A percentile compares a stretch with the other conserved stretches of the same genome.
phyloP scores from a whole-genome alignment of 768 basidiomycete genomes.

The Rossbeevera mucosa region DNA sequence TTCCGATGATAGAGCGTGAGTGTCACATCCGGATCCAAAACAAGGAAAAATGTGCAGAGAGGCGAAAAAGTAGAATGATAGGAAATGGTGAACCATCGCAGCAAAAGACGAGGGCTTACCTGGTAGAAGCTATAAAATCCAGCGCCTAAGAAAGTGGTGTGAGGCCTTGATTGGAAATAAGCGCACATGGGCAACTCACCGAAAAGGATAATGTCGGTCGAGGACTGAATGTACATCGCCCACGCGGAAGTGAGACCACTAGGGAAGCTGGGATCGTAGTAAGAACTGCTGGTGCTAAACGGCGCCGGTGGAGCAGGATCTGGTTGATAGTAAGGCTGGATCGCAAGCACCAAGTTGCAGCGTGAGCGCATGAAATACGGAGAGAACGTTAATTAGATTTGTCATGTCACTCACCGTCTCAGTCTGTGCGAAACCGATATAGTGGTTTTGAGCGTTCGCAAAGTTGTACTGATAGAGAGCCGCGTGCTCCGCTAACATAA shows the following conservation, averaged over 20 bases:
- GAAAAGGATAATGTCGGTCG: conserved; percentile 40
- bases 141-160: conserved; percentile 30
- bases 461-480: conserved; percentile 47
- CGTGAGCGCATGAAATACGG: background rate
- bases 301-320: conserved; percentile 40
- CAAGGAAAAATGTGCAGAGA: background rate
- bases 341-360: background rate
- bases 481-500: conserved; percentile 39
- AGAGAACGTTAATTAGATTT: background rate
- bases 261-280: conserved; percentile 37
- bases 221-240: conserved; percentile 27
- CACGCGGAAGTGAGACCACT: background rate
- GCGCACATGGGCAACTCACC: conserved; percentile 26
- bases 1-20: background rate
- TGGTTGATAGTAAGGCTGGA: conserved; percentile 48
- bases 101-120: conserved; percentile 13
- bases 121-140: conserved; percentile 49
- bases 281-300: conserved; percentile 32
- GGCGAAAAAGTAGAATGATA: background rate
- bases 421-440: conserved; percentile 48
- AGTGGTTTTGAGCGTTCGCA: conserved; percentile 41
- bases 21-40: background rate
- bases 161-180: conserved; percentile 21
- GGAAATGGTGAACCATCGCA: background rate
- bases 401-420: conserved; percentile 38